Evolutionary conservation across 1,139 yeast genomes (phyloP), one percentile per base, ranked within the genome.

Genomic region (Yamadazyma oceani): DNA sequence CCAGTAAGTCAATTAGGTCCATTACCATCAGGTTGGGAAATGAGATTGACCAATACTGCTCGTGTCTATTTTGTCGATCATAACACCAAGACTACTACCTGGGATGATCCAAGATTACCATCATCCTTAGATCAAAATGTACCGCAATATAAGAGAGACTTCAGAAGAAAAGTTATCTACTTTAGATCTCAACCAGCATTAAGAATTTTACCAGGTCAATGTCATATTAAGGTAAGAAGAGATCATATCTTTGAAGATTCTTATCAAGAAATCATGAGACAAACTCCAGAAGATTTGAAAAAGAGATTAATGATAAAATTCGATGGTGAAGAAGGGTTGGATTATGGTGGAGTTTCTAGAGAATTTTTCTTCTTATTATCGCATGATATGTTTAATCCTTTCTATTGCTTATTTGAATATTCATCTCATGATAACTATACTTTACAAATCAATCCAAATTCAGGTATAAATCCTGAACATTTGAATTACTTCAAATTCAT

Each of bases 81-180:
- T 69, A 92, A 92, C 65, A 92, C 99, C 32, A 92, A 92, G 68
- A 92, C 98, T 0, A 92, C 99, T 2, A 92, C 99, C 1, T 92
- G 99, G 99, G 99, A 92, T 65, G 99, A 92, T 61, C 99, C 99
- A 48, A 82, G 99, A 60, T 75, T 92, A 58, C 99, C 99, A 35
- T 89, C 97, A 2, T 86, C 96, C 9, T 72, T 92, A 51, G 99
- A 92, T 62, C 98, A 92, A 68, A 92, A 90, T 54, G 99, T 92
- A 51, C 99, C 99, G 17, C 98, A 94, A 65, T 92, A 92, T 67
- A 94, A 92, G 76, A 92, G 99, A 69, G 99, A 92, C 66, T 92
- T 94, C 68, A 80, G 98, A 69, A 82, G 99, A 66, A 92, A 92
- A 69, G 88, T 92, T 42, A 92, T 92, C 49, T 92, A 92, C 66